Evolutionary conservation across 345 rosid genomes (phyloP).

Genomic region (Ailanthus altissimus): DNA sequence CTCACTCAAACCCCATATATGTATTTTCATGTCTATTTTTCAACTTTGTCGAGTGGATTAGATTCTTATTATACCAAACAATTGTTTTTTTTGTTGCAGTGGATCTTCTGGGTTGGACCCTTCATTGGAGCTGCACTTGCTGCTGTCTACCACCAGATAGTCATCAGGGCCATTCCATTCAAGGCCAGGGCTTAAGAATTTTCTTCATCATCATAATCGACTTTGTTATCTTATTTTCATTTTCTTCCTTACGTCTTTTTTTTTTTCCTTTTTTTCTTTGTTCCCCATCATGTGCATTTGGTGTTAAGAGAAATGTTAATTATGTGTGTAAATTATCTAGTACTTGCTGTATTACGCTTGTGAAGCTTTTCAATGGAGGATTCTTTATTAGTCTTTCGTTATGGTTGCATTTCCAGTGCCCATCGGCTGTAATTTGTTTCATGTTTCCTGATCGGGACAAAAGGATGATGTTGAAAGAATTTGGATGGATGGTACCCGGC

Average conservation of each 20-base stretch:
- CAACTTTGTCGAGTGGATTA: too few relatives aligned
- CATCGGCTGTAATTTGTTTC: too few relatives aligned
- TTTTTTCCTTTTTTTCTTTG: background rate
- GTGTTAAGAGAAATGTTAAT: slow-evolving; percentile 25
- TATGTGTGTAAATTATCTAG: slow-evolving; percentile 40
- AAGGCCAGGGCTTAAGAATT: slow-evolving; percentile 46
- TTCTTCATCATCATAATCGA: background rate
- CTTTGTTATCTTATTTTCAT: slow-evolving; percentile 2
- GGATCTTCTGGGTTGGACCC: slow-evolving; percentile 85
- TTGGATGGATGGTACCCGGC: too few relatives aligned
- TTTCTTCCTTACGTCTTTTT: slow-evolving; percentile 2
- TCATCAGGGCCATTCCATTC: slow-evolving; percentile 76
- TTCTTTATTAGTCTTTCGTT: slow-evolving; percentile 14
- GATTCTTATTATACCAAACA: background rate
- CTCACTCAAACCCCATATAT: background rate
- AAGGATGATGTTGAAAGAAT: too few relatives aligned
- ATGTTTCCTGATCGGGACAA: too few relatives aligned
- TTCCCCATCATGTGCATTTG: background rate
- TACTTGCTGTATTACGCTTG: background rate
- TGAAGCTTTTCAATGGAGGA: slow-evolving; percentile 23
- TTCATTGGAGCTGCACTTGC: slow-evolving; percentile 78
- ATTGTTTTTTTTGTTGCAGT: slow-evolving; percentile 31
- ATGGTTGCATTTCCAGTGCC: too few relatives aligned
- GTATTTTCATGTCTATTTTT: background rate
- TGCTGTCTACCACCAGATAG: slow-evolving; percentile 67